Evolutionary conservation across 495 filamentous ascomycete genomes (phyloP).

Genomic region (Aspergillus asperescens): DNA sequence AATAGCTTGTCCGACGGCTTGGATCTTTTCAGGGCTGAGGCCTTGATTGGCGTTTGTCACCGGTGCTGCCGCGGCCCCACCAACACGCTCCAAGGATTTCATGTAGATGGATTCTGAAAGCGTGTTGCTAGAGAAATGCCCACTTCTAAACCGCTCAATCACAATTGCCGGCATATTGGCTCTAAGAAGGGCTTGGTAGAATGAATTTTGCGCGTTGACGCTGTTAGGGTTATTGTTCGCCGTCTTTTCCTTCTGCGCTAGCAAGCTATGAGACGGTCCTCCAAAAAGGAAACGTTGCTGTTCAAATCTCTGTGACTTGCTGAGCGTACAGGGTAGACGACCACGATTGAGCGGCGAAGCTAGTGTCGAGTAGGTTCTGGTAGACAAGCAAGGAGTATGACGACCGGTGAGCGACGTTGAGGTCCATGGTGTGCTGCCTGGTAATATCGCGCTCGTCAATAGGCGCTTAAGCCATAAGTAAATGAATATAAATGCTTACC

Average conservation of each 20-base stretch:
- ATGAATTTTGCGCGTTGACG: conserved; percentile 80
- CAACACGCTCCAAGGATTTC: conserved; percentile 64
- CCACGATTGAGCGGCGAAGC: conserved; percentile 25
- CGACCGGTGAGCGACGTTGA: conserved; percentile 21
- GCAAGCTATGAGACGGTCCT: conserved; percentile 50
- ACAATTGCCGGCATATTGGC: conserved; percentile 91
- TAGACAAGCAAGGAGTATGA: conserved; percentile 15
- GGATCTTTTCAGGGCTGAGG: conserved; percentile 60
- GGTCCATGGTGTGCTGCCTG: conserved; percentile 23
- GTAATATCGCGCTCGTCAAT: background rate
- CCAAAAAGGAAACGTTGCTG: conserved; percentile 52
- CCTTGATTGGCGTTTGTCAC: conserved; percentile 31
- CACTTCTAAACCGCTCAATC: conserved; percentile 79
- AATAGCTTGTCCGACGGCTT: conserved; percentile 82
- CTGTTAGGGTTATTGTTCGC: conserved; percentile 89
- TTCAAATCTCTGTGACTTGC: conserved; percentile 26
- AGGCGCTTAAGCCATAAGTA: background rate
- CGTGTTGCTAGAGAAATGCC: conserved; percentile 72
- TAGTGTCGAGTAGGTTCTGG: conserved; percentile 37
- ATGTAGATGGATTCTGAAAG: conserved; percentile 68
- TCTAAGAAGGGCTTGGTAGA: conserved; percentile 85
- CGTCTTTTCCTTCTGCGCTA: conserved; percentile 73
- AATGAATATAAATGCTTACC: conserved; percentile 5
- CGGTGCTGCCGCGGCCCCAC: conserved; percentile 45
- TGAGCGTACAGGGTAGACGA: conserved; percentile 20